phyloP scores from a whole-genome alignment of 768 basidiomycete species.

The Tylopilus rubrobrunneus region DNA sequence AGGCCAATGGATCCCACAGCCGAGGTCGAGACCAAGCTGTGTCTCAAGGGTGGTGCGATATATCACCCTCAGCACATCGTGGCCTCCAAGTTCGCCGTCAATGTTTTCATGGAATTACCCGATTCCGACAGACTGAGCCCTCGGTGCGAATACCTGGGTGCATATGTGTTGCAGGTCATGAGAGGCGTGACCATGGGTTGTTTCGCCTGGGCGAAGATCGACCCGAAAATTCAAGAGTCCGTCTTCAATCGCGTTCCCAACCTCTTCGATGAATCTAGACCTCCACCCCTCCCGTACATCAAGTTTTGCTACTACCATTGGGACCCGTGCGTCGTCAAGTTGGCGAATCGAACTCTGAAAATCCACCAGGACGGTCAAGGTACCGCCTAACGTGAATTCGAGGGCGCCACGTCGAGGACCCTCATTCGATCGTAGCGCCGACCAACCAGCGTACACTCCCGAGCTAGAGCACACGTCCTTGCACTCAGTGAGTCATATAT shows the following conservation, averaged over 20 bases:
- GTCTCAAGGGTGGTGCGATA: not conserved
- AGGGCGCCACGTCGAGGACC: not conserved
- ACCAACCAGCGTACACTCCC: too few relatives aligned
- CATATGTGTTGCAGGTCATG: slow-evolving; percentile 14
- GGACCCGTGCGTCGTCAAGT: slow-evolving; percentile 15
- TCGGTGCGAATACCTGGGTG: slow-evolving; percentile 22
- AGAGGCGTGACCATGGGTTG: not conserved
- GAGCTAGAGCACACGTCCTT: not conserved
- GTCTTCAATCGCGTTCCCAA: slow-evolving; percentile 3
- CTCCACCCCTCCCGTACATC: slow-evolving; percentile 7
- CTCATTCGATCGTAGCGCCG: not conserved
- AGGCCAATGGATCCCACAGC: slow-evolving; percentile 1
- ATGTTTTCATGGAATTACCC: slow-evolving; percentile 19
- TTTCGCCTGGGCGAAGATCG: slow-evolving; percentile 6
- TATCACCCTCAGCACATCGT: slow-evolving; percentile 17
- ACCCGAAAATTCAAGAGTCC: slow-evolving; percentile 2
- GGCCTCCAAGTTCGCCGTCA: slow-evolving; percentile 22
- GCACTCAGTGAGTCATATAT: slow-evolving; percentile 3
- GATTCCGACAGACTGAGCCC: not conserved
- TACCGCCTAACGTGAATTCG: too few relatives aligned
- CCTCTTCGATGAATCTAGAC: not conserved
- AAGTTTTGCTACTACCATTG: slow-evolving; percentile 18
- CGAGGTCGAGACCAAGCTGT: not conserved
- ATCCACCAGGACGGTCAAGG: not conserved
- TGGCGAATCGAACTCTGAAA: slow-evolving; percentile 6